Evolutionary conservation across 495 filamentous ascomycete genomes (phyloP).

Genomic region (Aspergillus asperescens): DNA sequence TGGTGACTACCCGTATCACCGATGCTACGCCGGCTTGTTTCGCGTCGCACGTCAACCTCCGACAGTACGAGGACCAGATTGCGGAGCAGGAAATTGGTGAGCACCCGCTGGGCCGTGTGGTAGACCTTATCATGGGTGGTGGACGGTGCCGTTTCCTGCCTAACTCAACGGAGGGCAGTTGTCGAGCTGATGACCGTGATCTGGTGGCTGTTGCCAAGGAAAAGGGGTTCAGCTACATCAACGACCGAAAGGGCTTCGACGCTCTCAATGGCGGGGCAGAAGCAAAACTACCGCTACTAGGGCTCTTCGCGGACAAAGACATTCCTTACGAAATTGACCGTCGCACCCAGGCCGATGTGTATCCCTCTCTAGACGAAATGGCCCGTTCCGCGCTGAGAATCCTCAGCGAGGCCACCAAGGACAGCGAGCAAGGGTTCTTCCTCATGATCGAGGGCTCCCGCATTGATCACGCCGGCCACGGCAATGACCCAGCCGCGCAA

Average conservation of each 20-base stretch:
- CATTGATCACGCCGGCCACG: constrained; percentile 94
- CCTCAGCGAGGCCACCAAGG: constrained; percentile 74
- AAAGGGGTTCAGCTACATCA: constrained; percentile 75
- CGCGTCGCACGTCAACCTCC: constrained; percentile 76
- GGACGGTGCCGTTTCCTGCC: constrained; percentile 91
- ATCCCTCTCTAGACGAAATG: constrained; percentile 92
- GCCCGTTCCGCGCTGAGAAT: constrained; percentile 71
- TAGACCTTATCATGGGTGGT: constrained; percentile 89
- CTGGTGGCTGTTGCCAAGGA: constrained; percentile 61
- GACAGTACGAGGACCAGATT: constrained; percentile 80
- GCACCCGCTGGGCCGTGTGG: constrained; percentile 73
- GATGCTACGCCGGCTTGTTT: constrained; percentile 98
- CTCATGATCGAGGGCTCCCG: constrained; percentile 95
- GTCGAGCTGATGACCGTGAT: constrained; percentile 67
- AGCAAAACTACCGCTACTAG: constrained; percentile 76
- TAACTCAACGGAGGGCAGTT: constrained; percentile 69
- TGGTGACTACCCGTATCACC: constrained; percentile 92
- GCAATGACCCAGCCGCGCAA: constrained; percentile 91
- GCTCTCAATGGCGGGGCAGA: constrained; percentile 60
- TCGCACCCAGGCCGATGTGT: constrained; percentile 65
- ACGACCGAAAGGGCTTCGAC: constrained; percentile 72
- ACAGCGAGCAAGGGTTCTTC: constrained; percentile 92
- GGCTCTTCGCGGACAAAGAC: constrained; percentile 76
- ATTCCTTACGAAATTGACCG: constrained; percentile 93
- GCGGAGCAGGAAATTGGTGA: constrained; percentile 88